Base-by-base conservation (phyloP, 1,284 basidiomycete genomes). In the Omphalotus olearius region DNA sequence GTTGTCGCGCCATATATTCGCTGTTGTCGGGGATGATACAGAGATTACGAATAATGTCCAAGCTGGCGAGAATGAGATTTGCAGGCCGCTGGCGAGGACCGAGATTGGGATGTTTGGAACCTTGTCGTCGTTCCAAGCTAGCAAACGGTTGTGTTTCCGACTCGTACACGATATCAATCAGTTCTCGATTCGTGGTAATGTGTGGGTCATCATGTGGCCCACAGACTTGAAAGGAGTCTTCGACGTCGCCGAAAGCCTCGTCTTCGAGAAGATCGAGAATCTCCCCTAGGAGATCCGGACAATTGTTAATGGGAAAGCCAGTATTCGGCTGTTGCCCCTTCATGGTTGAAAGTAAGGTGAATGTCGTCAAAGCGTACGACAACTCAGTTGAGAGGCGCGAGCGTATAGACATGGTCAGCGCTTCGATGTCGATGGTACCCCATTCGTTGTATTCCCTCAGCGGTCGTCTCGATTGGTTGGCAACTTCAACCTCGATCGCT, bases 41-140 rank as follows among this genome's bases (percentile, higher is more conserved):
- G 56, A 97, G 77, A 69, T 97, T 98, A 45, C 93, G 88, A 47
- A 98, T 71, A 59, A 98, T 85, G 63, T 91, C 93, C 44, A 88
- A 66, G 39, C 90, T 75, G 1, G 85, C 73, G 26, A 93, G 74
- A 39, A 95, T 76, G 46, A 85, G 69, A 53, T 88, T 85, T 23
- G 77, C 84, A 26, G 81, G 79, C n/a, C 82, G 79, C 59, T 80
- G 83, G 42, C 73, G 71, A 4, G 78, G 82, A 30, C 79, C 83
- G 23, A 64, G 56, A 26, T 66, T 64, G 35, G 67, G 64, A 54
- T 79, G 73, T 60, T 75, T 79, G 42, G 66, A 64, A 16, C 76
- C 78, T 60, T 79, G 79, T 26, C 66, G 70, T 28, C 49, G 63
- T 57, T 73, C 65, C 14, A 87, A 70, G 23, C 69, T 66, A 7